Evolutionary conservation across 148 eudicot species (phyloP), one percentile per base, ranked within the genome.

Genomic region (Polygonum maritimum): DNA sequence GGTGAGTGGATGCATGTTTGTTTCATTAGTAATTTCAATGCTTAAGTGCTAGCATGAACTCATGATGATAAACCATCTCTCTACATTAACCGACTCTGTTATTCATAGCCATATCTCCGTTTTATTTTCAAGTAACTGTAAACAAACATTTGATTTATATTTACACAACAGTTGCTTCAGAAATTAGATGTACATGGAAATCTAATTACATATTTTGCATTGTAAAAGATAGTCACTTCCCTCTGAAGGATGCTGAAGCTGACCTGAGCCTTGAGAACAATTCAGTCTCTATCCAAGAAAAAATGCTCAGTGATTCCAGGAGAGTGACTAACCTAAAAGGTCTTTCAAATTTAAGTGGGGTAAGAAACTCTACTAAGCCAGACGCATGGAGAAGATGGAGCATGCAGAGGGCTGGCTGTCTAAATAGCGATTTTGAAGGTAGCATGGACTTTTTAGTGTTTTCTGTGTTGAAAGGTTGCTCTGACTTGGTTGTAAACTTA

Each of bases 331-430:
- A n/a, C 36, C 4, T 19, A 22, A 71, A 47, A 41, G 6, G 8
- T 0, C n/a, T 26, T 69, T 69, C 85, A 13, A 79, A 69, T 14
- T n/a, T 73, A 65, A 73, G 81, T 77, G 76, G 57, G 73, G 71
- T 73, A 60, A 79, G 73, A 81, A 82, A 80, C 80, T 81, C 80
- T n/a, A n/a, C 48, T 16, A 81, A 80, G 65, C 81, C 86, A 40
- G 86, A 88, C 35, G 70, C 79, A 73, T 88, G 92, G 94, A 85
- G 78, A 83, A 77, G 82, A 38, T 91, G 94, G 92, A 89, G 91
- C 81, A 70, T 73, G 76, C 86, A 78, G 48, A 83, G 88, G 77
- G 90, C 90, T 21, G 92, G 90, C 69, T 80, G 77, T 78, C 78
- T 81, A 5, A 78, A 79, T 63, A 73, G 58, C 9, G 87, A 87